Percentiles rank a stretch among this genome's conserved stretches.
These are phyloP conservation scores for Rhypophila decipiens DNA, from an alignment of 495 filamentous ascomycete species.

Conservation along the genomic window DNA sequence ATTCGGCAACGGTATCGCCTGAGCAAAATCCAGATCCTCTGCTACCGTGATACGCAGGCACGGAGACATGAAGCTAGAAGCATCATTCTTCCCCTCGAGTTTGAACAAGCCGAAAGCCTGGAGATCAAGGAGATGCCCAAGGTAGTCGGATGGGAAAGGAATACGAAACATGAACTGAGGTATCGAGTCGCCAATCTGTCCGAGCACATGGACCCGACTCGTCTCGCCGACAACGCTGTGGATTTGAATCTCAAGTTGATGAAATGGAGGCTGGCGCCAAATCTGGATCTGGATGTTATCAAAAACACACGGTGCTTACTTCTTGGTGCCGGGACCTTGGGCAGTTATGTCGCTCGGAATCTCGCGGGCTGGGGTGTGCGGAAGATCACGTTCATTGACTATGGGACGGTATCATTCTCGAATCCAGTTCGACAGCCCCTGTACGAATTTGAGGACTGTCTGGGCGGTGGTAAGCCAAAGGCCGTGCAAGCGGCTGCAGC, in stretches of 20 bases:
- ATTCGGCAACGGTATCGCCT: slow-evolving; percentile 77
- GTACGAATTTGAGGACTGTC: slow-evolving; percentile 83
- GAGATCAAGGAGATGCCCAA: slow-evolving; percentile 59
- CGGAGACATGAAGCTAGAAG: slow-evolving; percentile 73
- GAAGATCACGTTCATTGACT: slow-evolving; percentile 94
- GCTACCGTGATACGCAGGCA: slow-evolving; percentile 76
- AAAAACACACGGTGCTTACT: slow-evolving; percentile 88
- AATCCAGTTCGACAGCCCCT: slow-evolving; percentile 94
- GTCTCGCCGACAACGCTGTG: slow-evolving; percentile 89
- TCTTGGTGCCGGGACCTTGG: slow-evolving; percentile 91
- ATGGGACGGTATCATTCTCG: slow-evolving; percentile 91
- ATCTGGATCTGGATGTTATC: slow-evolving; percentile 78
- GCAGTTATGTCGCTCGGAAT: slow-evolving; percentile 85
- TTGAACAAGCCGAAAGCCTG: slow-evolving; percentile 38
- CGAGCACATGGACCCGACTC: slow-evolving; percentile 83
- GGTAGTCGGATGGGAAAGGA: slow-evolving; percentile 92
- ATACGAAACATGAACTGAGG: slow-evolving; percentile 64
- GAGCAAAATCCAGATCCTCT: slow-evolving; percentile 73
- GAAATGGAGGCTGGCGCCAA: slow-evolving; percentile 94
- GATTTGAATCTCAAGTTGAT: slow-evolving; percentile 97
- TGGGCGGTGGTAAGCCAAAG: slow-evolving; percentile 79
- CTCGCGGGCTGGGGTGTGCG: slow-evolving; percentile 95
- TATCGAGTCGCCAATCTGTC: slow-evolving; percentile 71
- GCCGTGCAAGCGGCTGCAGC: slow-evolving; percentile 75
- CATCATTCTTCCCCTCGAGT: slow-evolving; percentile 63